A percentile compares a stretch with the other conserved stretches of the same genome.
These are phyloP conservation scores for Ogataea henricii DNA, from an alignment of 805 yeast genomes.

Conservation along the genomic window DNA sequence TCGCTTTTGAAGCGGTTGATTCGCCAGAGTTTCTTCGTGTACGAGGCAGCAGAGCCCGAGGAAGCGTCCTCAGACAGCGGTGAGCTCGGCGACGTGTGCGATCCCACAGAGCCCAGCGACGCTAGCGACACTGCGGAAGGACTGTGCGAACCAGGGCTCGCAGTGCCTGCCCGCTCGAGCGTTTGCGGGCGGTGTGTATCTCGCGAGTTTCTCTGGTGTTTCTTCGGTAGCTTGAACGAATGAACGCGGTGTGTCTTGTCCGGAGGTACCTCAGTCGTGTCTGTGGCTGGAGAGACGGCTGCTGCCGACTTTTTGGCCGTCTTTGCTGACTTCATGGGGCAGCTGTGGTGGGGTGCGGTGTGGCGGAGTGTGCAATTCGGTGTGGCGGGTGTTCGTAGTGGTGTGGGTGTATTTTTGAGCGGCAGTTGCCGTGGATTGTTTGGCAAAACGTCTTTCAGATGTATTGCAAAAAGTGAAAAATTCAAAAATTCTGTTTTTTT, in stretches of 20 bases:
- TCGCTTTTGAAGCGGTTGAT: conserved; percentile 34
- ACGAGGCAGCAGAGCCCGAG: conserved; percentile 8
- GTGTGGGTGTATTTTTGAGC: too few relatives aligned
- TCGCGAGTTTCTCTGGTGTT: conserved; percentile 17
- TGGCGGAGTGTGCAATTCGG: not conserved
- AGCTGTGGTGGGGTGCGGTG: not conserved
- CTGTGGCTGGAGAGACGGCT: not conserved
- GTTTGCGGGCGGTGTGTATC: too few relatives aligned
- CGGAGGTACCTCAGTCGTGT: not conserved
- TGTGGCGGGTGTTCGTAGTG: not conserved
- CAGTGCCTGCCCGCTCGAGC: too few relatives aligned
- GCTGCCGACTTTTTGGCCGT: conserved; percentile 9
- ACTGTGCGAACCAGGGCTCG: not conserved
- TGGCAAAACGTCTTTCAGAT: not conserved
- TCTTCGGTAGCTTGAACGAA: conserved; percentile 16
- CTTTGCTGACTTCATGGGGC: conserved; percentile 6
- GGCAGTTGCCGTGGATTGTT: not conserved
- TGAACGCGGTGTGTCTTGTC: conserved; percentile 2
- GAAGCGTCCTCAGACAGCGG: not conserved
- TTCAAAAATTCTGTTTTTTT: too few relatives aligned
- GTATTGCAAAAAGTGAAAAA: not conserved
- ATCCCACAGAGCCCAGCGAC: conserved; percentile 7
- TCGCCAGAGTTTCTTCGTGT: conserved; percentile 33
- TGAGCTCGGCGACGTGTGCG: conserved; percentile 1
- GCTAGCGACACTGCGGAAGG: not conserved